A percentile compares a stretch with the other conserved stretches of the same genome.
These are phyloP conservation scores for Glarea lozoyensis DNA, from an alignment of 495 filamentous ascomycete genomes.

Conservation along the genomic window DNA sequence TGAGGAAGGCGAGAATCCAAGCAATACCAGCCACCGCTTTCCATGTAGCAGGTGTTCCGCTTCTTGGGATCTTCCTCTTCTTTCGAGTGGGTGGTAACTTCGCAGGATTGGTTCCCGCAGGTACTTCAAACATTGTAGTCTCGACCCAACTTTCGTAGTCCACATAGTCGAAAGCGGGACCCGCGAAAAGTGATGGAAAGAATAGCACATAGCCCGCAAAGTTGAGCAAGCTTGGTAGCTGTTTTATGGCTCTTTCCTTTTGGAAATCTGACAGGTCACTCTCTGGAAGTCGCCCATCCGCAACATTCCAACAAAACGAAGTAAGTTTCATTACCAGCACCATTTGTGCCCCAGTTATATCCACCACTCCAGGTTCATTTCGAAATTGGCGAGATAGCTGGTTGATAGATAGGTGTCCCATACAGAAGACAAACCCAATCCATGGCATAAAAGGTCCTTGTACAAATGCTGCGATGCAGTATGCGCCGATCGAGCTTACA, in stretches of 20 bases:
- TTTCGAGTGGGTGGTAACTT: conserved; percentile 79
- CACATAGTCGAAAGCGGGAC: conserved; percentile 87
- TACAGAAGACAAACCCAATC: conserved; percentile 88
- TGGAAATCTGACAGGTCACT: conserved; percentile 78
- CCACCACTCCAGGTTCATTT: conserved; percentile 54
- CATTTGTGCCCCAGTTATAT: conserved; percentile 97
- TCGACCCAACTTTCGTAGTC: conserved; percentile 91
- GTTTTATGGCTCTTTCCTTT: conserved; percentile 64
- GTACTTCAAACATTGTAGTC: conserved; percentile 86
- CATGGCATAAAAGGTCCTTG: conserved; percentile 97
- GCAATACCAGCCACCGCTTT: conserved; percentile 62
- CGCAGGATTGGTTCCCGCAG: conserved; percentile 64
- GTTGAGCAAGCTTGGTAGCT: conserved; percentile 68
- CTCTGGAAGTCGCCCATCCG: conserved; percentile 74
- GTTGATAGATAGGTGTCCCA: conserved; percentile 89
- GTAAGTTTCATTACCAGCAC: conserved; percentile 97
- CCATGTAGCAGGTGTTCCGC: conserved; percentile 71
- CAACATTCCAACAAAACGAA: conserved; percentile 95
- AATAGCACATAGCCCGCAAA: conserved; percentile 87
- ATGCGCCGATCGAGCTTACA: conserved; percentile 69
- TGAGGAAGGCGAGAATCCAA: conserved; percentile 76
- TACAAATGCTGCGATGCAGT: conserved; percentile 75
- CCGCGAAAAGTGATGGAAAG: conserved; percentile 81
- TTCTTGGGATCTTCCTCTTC: conserved; percentile 91
- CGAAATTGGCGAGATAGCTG: conserved; percentile 74